phyloP scores from a whole-genome alignment of 129 eudicot genomes.

The Arctium minus region DNA sequence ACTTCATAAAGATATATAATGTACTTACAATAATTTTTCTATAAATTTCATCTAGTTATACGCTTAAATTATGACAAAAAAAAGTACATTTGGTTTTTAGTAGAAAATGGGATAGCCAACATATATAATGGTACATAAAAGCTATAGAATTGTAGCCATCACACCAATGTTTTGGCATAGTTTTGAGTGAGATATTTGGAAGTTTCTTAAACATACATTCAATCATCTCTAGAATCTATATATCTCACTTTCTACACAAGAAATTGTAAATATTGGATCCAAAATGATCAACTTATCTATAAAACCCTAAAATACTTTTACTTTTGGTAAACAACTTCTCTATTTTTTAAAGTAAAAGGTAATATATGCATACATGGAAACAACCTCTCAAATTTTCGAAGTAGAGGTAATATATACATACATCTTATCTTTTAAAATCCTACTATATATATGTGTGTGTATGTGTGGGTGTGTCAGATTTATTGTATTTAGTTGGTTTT shows the following conservation, averaged over 20 bases:
- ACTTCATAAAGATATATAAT: neutral
- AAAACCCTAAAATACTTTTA: neutral
- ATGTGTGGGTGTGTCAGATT: neutral
- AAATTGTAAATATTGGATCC: neutral
- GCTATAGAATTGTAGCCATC: neutral
- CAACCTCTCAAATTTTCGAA: neutral
- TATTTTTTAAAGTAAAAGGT: too few relatives aligned
- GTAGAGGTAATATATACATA: neutral
- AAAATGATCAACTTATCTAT: neutral
- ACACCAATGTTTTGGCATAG: slow-evolving; percentile 2
- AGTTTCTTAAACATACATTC: slow-evolving; percentile 10
- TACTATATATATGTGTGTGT: neutral
- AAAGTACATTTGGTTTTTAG: slow-evolving; percentile 13
- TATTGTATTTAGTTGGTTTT: neutral
- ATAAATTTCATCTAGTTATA: neutral
- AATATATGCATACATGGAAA: neutral
- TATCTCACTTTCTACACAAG: neutral
- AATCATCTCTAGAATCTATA: neutral
- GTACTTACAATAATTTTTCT: neutral
- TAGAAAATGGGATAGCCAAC: slow-evolving; percentile 11
- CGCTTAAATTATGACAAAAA: neutral
- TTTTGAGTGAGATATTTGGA: slow-evolving; percentile 19
- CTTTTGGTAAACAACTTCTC: neutral
- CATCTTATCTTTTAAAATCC: neutral
- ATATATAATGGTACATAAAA: neutral